phyloP scores from a whole-genome alignment of 2,329 filamentous ascomycete species.

The Aspergillus ustus region DNA sequence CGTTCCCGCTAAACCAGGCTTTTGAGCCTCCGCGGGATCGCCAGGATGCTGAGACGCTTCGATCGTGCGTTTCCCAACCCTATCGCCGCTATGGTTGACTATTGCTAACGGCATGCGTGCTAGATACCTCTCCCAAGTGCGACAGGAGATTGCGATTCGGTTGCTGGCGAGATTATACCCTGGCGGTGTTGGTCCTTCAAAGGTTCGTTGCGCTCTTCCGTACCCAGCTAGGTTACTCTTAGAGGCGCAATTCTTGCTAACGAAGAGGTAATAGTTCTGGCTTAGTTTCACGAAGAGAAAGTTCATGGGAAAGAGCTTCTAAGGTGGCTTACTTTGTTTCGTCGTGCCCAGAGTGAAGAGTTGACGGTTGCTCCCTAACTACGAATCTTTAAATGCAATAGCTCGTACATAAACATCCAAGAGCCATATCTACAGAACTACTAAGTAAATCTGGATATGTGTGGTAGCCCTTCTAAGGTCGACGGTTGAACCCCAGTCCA shows the following conservation, averaged over 20 bases:
- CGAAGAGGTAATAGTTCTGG: conserved; percentile 79
- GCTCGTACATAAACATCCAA: conserved; percentile 5
- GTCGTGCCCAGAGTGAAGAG: conserved; percentile 11
- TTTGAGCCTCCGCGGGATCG: conserved; percentile 87
- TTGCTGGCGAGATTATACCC: conserved; percentile 86
- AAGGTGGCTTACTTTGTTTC: conserved; percentile 30
- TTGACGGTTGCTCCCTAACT: not conserved
- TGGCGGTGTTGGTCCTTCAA: conserved; percentile 69
- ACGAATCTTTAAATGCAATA: not conserved
- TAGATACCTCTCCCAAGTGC: conserved; percentile 76
- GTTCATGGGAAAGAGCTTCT: conserved; percentile 97
- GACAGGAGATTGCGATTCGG: conserved; percentile 85
- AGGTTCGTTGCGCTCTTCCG: conserved; percentile 47
- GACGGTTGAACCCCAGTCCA: not conserved
- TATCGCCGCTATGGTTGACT: not conserved
- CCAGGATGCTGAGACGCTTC: conserved; percentile 85
- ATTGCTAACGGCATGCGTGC: not conserved
- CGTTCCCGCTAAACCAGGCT: conserved; percentile 93
- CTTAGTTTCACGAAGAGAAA: conserved; percentile 98
- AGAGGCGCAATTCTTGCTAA: conserved; percentile 22
- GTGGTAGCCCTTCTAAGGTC: not conserved
- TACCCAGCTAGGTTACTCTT: not conserved
- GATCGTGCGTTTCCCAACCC: conserved; percentile 66
- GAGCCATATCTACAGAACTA: not conserved
- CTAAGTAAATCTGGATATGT: not conserved